Evolutionary conservation across 257 asterid species (phyloP), one percentile per base, ranked within the genome.

Genomic region (Ilex asprella): DNA sequence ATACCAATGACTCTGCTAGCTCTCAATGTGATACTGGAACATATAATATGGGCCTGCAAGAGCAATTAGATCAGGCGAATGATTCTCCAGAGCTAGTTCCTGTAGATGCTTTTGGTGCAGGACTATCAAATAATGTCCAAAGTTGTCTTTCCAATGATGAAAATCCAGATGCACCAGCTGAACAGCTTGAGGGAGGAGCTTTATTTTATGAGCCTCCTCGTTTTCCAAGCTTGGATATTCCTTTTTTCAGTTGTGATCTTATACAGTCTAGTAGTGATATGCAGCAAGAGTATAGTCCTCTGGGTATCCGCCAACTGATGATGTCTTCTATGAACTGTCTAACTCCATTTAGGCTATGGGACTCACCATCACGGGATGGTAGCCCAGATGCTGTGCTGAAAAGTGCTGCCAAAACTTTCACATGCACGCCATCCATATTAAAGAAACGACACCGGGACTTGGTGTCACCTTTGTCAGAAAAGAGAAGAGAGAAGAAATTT

Each of bases 251-350:
- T 68, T 92, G 98, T 70, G 99, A 92, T 76, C 96, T 92, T 46
- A 67, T 83, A 60, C 97, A 89, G 56, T 69, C 96, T 49, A 79
- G 84, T 44, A 70, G 75, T 71, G 97, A 86, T 63, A 76, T 83
- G 85, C 87, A 82, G 74, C 97, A 87, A 75, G 99, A 92, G 60
- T 92, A 74, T 76, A 92, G 99, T 67, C 99, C 99, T 62, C 89
- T 92, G 57, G 99, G 99, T 61, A 92, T 90, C 61, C 94, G 97
- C 59, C 96, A 89, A 78, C 78, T 92, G 78, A 83, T 89, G 97
- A 76, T 79, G 74, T 83, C 95, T 67, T 84, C 97, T 46, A 67
- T 80, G 78, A 77, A 75, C 71, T 69, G 73, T 56, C 64, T 67
- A 35, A 69, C 91, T 51, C 96, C 97, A 55, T 78, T 72, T 63